phyloP scores from a whole-genome alignment of 1,139 yeast genomes.

The Protomyces inouyei region DNA sequence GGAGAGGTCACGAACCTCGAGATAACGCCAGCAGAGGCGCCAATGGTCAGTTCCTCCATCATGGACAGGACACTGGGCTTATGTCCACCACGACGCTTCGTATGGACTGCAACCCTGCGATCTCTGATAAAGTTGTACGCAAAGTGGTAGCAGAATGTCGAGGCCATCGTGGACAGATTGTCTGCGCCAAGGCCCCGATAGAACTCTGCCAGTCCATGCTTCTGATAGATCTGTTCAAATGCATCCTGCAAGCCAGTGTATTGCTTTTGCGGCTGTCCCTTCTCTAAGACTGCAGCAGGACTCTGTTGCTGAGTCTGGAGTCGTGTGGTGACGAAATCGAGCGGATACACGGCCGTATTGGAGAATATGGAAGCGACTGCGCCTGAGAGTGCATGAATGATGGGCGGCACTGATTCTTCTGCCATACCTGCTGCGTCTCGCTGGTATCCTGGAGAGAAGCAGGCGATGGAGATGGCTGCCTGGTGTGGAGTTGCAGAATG shows the following conservation, averaged over 20 bases:
- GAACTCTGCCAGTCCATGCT: constrained; percentile 11
- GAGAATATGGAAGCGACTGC: constrained; percentile 81
- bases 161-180: constrained; percentile 20
- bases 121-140: constrained; percentile 20
- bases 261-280: constrained; percentile 3
- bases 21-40: constrained; percentile 79
- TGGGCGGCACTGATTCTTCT: constrained; percentile 40
- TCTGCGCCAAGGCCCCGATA: constrained; percentile 23
- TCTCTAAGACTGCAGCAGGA: constrained; percentile 35
- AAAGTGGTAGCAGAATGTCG: constrained; percentile 25
- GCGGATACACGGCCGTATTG: constrained; percentile 76
- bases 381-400: constrained; percentile 79
- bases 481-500: no score
- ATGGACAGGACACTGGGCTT: constrained; percentile 46
- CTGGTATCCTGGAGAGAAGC: no score
- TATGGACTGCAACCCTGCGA: neutral
- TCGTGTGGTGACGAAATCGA: constrained; percentile 52
- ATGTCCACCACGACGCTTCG: constrained; percentile 2
- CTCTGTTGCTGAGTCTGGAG: constrained; percentile 20
- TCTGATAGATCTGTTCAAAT: constrained; percentile 5
- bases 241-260: constrained; percentile 18
- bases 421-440: neutral
- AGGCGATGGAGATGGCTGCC: no score
- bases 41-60: constrained; percentile 64
- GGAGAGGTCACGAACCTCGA: constrained; percentile 83